phyloP scores from a whole-genome alignment of 768 basidiomycete genomes.

The Lactifluus volemus region DNA sequence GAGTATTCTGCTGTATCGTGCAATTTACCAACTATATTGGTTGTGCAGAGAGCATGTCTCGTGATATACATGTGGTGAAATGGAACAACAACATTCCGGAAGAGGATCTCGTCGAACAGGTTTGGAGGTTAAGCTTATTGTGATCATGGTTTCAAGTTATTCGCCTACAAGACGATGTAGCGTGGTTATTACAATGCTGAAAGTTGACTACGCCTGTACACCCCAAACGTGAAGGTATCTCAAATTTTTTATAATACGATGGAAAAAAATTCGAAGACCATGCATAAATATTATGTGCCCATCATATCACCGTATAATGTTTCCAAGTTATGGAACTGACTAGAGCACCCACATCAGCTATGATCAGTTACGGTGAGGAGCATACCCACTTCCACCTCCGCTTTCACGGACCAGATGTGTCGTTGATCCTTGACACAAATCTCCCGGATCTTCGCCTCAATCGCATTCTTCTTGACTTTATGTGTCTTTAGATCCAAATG shows the following conservation, averaged over 20 bases:
- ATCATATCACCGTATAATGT: background rate
- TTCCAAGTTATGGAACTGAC: slow-evolving; percentile 1
- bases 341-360: background rate
- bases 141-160: background rate
- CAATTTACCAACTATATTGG: background rate
- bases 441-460: slow-evolving; percentile 74
- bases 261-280: background rate
- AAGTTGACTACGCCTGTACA: background rate
- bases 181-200: background rate
- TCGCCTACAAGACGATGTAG: background rate
- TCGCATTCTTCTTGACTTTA: slow-evolving; percentile 75
- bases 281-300: background rate
- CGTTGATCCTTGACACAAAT: slow-evolving; percentile 64
- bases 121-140: slow-evolving; percentile 14
- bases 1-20: slow-evolving; percentile 25
- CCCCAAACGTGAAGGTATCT: background rate
- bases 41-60: slow-evolving; percentile 20
- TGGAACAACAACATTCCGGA: background rate
- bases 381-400: slow-evolving; percentile 11
- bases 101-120: background rate
- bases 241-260: background rate
- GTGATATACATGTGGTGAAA: slow-evolving; percentile 16
- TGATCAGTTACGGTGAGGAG: background rate
- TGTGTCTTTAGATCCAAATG: slow-evolving; percentile 59
- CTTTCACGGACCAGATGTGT: slow-evolving; percentile 67